These are phyloP conservation scores for Jackrogersella multiformis DNA, from an alignment of 495 filamentous ascomycete genomes.

Conservation along the genomic window DNA sequence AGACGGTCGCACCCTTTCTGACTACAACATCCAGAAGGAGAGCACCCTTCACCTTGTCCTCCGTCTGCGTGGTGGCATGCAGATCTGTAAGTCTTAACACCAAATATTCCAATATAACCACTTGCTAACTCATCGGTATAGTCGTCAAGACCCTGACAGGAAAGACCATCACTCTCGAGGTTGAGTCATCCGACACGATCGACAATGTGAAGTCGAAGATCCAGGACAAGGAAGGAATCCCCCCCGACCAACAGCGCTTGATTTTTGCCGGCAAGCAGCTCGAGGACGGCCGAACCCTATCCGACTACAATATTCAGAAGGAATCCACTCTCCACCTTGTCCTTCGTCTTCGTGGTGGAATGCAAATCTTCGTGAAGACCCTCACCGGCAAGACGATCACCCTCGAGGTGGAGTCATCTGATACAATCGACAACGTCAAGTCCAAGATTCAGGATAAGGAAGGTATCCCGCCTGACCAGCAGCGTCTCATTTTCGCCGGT, in stretches of 20 bases:
- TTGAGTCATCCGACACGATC: constrained; percentile 95
- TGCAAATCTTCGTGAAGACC: constrained; percentile 90
- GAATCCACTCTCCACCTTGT: constrained; percentile 96
- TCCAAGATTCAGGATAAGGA: constrained; percentile 98
- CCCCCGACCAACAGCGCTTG: constrained; percentile 91
- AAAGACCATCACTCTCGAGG: constrained; percentile 98
- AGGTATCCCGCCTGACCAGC: constrained; percentile 98
- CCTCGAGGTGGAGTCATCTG: constrained; percentile 86
- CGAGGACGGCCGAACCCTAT: constrained; percentile 80
- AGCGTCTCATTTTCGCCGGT: constrained; percentile 98
- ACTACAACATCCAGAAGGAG: constrained; percentile 99
- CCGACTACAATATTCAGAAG: constrained; percentile 99
- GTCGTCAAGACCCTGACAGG: constrained; percentile 92
- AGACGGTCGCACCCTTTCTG: constrained; percentile 93
- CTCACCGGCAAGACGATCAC: constrained; percentile 95
- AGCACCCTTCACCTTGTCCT: constrained; percentile 95
- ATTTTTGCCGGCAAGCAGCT: constrained; percentile 98
- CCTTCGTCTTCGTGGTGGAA: constrained; percentile 96
- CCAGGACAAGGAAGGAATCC: constrained; percentile 94
- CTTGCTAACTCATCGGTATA: constrained; percentile 44
- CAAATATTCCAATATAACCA: neutral
- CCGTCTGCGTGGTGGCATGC: constrained; percentile 98
- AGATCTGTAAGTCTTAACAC: constrained; percentile 76
- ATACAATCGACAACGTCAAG: constrained; percentile 96
- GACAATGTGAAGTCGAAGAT: constrained; percentile 90